Evolutionary conservation across 2,329 filamentous ascomycete genomes (phyloP).

Genomic region (Fusarium caatingaense): DNA sequence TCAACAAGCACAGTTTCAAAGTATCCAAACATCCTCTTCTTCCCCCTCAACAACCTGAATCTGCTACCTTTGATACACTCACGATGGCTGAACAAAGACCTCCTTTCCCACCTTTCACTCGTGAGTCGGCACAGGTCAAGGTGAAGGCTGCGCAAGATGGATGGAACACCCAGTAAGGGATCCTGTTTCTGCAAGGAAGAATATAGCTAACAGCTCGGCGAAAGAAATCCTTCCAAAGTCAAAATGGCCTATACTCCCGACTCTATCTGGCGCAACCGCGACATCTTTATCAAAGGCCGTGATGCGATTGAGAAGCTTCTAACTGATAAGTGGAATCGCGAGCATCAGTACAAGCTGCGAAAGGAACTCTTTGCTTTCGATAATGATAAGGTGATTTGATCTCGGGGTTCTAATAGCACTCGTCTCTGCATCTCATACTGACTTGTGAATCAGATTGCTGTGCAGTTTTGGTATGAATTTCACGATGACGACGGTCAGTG

Average conservation of each 20-base stretch:
- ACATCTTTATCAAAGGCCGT: slow-evolving; percentile 75
- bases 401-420: rapidly evolving
- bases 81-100: slow-evolving; percentile 44
- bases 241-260: slow-evolving; percentile 80
- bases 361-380: slow-evolving; percentile 87
- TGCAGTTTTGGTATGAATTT: slow-evolving; percentile 93
- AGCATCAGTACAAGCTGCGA: slow-evolving; percentile 77
- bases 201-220: not conserved
- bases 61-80: rapidly evolving
- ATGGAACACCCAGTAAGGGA: slow-evolving; percentile 79
- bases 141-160: slow-evolving; percentile 86
- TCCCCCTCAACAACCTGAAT: not conserved
- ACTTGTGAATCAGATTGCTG: slow-evolving; percentile 68
- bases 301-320: slow-evolving; percentile 76
- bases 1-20: not conserved
- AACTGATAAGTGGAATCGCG: slow-evolving; percentile 77
- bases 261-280: slow-evolving; percentile 84
- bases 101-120: slow-evolving; percentile 78
- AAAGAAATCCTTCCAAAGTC: slow-evolving; percentile 72
- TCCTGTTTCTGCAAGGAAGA: no score
- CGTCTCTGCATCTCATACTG: not conserved
- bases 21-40: not conserved
- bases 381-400: slow-evolving; percentile 65
- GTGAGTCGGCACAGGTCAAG: slow-evolving; percentile 76
- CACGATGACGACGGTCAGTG: slow-evolving; percentile 77